Percentiles rank a stretch among this genome's conserved stretches.
Conservation (phyloP, 106 monocot species). For the Hemerocallis citrina region DNA sequence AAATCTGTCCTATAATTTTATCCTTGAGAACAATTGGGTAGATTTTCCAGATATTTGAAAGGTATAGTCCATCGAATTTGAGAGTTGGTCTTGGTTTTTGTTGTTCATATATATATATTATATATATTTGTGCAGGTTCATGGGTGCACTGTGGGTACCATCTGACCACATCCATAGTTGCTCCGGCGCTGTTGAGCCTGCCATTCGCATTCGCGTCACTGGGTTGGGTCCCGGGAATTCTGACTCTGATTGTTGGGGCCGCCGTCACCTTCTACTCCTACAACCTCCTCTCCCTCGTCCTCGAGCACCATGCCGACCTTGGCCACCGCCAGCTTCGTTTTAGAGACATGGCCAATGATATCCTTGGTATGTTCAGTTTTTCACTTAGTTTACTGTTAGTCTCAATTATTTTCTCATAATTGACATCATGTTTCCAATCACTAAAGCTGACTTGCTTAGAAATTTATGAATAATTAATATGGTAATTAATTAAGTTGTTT, state of each 20-base stretch:
- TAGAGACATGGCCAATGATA: constrained; percentile 71
- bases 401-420: too few relatives aligned
- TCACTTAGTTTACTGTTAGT: background rate
- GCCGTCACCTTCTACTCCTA: constrained; percentile 90
- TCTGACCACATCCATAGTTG: constrained; percentile 86
- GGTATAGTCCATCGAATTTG: too few relatives aligned
- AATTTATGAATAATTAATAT: too few relatives aligned
- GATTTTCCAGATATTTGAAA: too few relatives aligned
- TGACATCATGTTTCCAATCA: background rate
- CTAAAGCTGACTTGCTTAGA: background rate
- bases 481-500: too few relatives aligned
- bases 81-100: background rate
- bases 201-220: constrained; percentile 66
- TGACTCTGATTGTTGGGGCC: constrained; percentile 43
- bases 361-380: constrained; percentile 41
- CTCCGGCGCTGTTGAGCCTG: constrained; percentile 77
- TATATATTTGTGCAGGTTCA: constrained; percentile 35
- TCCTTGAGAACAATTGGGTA: too few relatives aligned
- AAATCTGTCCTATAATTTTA: too few relatives aligned
- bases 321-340: constrained; percentile 75
- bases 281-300: constrained; percentile 74
- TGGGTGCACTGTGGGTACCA: constrained; percentile 94
- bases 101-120: background rate
- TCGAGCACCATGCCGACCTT: constrained; percentile 62
- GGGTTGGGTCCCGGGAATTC: constrained; percentile 58